phyloP scores from a whole-genome alignment of 208 protist genomes.

The Novymonas esmeraldas region DNA sequence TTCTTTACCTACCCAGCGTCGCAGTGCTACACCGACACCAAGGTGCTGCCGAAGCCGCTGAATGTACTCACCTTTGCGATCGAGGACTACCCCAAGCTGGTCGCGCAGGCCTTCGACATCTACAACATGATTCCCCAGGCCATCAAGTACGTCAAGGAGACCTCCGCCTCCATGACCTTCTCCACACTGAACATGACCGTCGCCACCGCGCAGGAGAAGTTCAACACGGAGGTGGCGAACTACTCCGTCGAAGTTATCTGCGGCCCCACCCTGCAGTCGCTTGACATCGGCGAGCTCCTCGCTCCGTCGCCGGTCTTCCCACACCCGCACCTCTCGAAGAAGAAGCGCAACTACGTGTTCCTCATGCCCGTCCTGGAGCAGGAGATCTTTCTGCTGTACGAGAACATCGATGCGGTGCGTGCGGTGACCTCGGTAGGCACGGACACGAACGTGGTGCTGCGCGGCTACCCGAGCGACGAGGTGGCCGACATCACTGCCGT shows the following conservation, averaged over 20 bases:
- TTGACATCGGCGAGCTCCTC: neutral
- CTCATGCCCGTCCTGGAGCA: slow-evolving; percentile 37
- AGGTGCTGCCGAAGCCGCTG: neutral
- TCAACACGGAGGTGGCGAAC: slow-evolving; percentile 11
- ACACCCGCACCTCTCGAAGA: neutral
- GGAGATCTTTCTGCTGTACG: slow-evolving; percentile 35
- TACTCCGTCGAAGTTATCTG: slow-evolving; percentile 14
- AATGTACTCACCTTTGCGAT: neutral
- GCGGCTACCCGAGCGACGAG: slow-evolving; percentile 2
- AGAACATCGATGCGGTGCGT: neutral
- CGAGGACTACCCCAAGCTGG: neutral
- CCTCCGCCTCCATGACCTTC: neutral
- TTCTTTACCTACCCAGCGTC: slow-evolving; percentile 6
- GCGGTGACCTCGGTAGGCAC: neutral
- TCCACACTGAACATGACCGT: neutral
- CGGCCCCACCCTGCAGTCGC: neutral
- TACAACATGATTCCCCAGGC: neutral
- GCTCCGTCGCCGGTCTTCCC: neutral
- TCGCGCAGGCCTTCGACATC: neutral
- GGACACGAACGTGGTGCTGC: slow-evolving; percentile 6
- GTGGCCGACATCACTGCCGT: neutral
- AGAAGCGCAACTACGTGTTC: slow-evolving; percentile 25
- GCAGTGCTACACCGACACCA: slow-evolving; percentile 6
- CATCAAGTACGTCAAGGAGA: neutral
- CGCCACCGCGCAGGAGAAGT: neutral